phyloP scores from a whole-genome alignment of 495 filamentous ascomycete genomes.

The Articulospora tetracladia region DNA sequence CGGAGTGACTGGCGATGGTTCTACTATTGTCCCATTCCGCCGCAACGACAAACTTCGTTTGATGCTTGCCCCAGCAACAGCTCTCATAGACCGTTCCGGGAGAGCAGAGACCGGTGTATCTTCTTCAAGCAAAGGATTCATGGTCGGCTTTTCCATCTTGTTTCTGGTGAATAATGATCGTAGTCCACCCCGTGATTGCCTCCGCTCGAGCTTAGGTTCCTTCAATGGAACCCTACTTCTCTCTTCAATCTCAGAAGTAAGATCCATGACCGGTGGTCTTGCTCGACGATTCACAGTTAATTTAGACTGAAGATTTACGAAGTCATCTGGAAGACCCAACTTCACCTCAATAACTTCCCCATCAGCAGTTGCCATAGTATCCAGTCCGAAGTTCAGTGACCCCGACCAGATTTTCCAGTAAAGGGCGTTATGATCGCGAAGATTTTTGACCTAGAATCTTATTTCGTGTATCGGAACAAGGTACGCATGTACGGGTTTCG shows the following conservation, averaged over 20 bases:
- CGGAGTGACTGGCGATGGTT: constrained; percentile 17
- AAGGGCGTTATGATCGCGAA: no score
- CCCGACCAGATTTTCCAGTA: no score
- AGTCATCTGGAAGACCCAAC: constrained; percentile 3
- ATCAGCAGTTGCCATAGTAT: background rate
- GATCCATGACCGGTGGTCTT: constrained; percentile 18
- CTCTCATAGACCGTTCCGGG: constrained; percentile 30
- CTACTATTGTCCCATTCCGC: constrained; percentile 40
- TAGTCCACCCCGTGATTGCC: constrained; percentile 47
- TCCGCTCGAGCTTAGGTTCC: constrained; percentile 29
- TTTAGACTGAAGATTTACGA: constrained; percentile 15
- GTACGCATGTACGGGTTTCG: no score
- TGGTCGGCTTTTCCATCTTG: constrained; percentile 15
- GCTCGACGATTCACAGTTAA: constrained; percentile 15
- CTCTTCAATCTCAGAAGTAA: background rate
- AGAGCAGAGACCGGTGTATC: background rate
- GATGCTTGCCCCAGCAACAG: constrained; percentile 25
- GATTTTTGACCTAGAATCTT: no score
- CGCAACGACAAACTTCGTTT: constrained; percentile 24
- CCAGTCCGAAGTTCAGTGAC: no score
- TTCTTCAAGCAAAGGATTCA: constrained; percentile 16
- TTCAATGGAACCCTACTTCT: constrained; percentile 12
- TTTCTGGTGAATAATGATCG: constrained; percentile 39
- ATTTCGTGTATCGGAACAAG: no score
- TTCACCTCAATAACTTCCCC: background rate